Evolutionary conservation across 495 filamentous ascomycete genomes (phyloP), one percentile per base, ranked within the genome.

Genomic region (Clavariopsis aquatica): DNA sequence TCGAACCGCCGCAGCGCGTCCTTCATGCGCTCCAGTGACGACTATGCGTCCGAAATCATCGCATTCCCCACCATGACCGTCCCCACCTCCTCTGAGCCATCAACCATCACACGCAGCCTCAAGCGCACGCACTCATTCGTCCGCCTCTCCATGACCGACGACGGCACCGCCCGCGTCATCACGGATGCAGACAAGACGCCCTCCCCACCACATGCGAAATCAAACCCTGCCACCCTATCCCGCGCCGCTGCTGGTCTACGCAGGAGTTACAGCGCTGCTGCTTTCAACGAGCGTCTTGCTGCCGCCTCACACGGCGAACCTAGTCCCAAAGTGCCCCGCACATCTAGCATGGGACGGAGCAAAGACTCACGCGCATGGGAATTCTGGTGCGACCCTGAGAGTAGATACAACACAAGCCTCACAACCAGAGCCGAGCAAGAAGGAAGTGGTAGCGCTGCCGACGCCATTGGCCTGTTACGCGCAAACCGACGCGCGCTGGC

Each of bases 331-430:
- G 31, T 71, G 2, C 31, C 65, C 13, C 38, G 46, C 43, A 57
- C 41, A 79, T 68, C 34, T 36, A 59, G 71, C 22, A 72, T 85
- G 63, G 91, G 92, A 27, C 83, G 92, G 41, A 94, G 91, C 45
- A 83, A 90, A 34, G 89, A 96, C 74, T 86, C 90, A 17, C 84
- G 89, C 28, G 88, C 86, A 31, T 96, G 92, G 92, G 89, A 71
- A 38, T 71, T 71, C 51, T 71, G 64, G 65, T 71, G 69, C 62
- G 69, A 71, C 29, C 55, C 60, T 20, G 69, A 71, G 26, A 64
- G 19, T 19, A 60, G 69, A 1, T 94, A 73, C 88, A 88, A 62
- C 88, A 31, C 17, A 2, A 68, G 54, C 46, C 74, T 96, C 46
- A 89, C 85, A 8, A 83, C 82, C 5, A 87, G 88, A 63, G 87